Evolutionary conservation across 352 stramenopile genomes (phyloP).

Genomic region (Plasmopara halstedii): DNA sequence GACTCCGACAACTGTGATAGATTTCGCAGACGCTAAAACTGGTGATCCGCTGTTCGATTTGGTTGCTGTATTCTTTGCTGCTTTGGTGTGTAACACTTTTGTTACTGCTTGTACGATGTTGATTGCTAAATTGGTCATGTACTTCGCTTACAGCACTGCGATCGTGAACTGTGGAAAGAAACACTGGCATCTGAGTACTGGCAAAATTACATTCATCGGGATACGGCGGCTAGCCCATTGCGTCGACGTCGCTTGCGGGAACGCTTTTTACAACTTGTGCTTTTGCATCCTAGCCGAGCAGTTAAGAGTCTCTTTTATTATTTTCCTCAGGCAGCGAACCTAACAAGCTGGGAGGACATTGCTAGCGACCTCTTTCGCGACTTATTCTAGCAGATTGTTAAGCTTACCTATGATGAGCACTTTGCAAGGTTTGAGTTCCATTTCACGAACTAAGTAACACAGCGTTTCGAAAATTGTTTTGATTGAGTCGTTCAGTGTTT

Average conservation of each 20-base stretch:
- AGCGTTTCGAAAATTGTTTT: too few relatives aligned
- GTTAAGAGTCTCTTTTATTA: constrained; percentile 66
- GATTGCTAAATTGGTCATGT: constrained; percentile 4
- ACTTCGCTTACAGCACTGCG: constrained; percentile 43
- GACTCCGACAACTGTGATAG: constrained; percentile 66
- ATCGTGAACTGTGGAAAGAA: constrained; percentile 49
- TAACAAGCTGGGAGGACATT: constrained; percentile 52
- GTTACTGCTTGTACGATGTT: not conserved
- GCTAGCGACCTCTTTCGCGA: constrained; percentile 56
- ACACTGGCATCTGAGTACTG: constrained; percentile 60
- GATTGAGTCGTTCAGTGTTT: too few relatives aligned
- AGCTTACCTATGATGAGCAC: not conserved
- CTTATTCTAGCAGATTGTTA: constrained; percentile 29
- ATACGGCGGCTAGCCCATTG: constrained; percentile 15
- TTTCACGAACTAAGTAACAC: too few relatives aligned
- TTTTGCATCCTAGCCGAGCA: constrained; percentile 73
- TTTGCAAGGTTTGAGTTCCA: constrained; percentile 17
- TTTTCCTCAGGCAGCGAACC: constrained; percentile 33
- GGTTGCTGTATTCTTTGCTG: constrained; percentile 70
- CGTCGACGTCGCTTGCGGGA: constrained; percentile 34
- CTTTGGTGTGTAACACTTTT: constrained; percentile 39
- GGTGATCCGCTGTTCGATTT: constrained; percentile 84
- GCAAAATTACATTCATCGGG: constrained; percentile 54
- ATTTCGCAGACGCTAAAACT: constrained; percentile 83
- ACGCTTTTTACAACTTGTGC: constrained; percentile 63